A percentile compares a stretch with the other conserved stretches of the same genome.
Conservation (phyloP, 1,284 basidiomycete genomes). For the Pseudozyma thailandica region DNA sequence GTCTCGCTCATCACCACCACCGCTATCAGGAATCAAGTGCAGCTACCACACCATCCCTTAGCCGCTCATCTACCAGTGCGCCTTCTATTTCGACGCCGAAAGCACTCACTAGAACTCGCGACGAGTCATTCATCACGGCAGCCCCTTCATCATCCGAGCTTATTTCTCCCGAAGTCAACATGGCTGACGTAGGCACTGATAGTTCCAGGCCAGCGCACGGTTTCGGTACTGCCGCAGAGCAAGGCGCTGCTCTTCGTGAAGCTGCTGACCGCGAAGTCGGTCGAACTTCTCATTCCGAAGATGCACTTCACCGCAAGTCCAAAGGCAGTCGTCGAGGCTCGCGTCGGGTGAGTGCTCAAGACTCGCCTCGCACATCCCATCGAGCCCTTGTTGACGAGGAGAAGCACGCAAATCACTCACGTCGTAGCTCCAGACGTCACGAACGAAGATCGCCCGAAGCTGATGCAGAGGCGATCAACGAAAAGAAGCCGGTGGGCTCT, state of each 20-base stretch:
- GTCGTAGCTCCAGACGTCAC: slow-evolving; percentile 21
- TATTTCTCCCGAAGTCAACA: background rate
- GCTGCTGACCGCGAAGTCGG: slow-evolving; percentile 36
- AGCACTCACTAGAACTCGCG: background rate
- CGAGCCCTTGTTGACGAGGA: slow-evolving; percentile 11
- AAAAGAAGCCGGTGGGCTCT: slow-evolving; percentile 15
- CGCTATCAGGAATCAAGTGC: slow-evolving; percentile 8
- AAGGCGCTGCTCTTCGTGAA: slow-evolving; percentile 49
- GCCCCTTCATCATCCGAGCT: slow-evolving; percentile 1
- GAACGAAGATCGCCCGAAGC: background rate
- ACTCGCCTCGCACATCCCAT: slow-evolving; percentile 21
- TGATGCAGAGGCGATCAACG: background rate
- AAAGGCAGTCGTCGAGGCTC: slow-evolving; percentile 27
- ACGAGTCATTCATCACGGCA: background rate
- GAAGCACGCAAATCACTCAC: slow-evolving; percentile 9
- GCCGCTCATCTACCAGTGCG: slow-evolving; percentile 25
- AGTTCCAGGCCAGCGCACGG: slow-evolving; percentile 28
- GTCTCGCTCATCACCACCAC: background rate
- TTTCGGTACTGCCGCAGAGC: slow-evolving; percentile 45
- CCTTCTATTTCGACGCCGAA: slow-evolving; percentile 8
- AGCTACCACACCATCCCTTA: slow-evolving; percentile 33
- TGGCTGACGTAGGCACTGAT: slow-evolving; percentile 16
- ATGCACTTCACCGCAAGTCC: slow-evolving; percentile 3
- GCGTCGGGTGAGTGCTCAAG: slow-evolving; percentile 15
- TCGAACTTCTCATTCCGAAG: background rate